Percentiles rank a stretch among this genome's conserved stretches.
These are phyloP conservation scores for Fraxinus quadrangulata DNA, from an alignment of 257 asterid genomes.

Conservation along the genomic window DNA sequence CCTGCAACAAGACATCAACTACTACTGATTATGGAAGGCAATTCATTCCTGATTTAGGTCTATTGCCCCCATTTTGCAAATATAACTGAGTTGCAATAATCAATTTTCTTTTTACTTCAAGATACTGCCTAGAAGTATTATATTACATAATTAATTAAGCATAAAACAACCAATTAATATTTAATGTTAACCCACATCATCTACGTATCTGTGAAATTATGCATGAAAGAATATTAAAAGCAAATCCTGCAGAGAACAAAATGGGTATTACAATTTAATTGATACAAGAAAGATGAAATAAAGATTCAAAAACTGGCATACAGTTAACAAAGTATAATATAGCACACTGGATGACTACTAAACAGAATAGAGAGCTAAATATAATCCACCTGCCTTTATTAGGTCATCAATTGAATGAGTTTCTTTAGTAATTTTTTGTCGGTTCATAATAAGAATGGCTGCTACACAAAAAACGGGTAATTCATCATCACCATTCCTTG, in stretches of 20 bases:
- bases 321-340: background rate
- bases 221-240: background rate
- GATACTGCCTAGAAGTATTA: background rate
- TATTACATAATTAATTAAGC: background rate
- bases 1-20: background rate
- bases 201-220: background rate
- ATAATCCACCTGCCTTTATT: slow-evolving; percentile 76
- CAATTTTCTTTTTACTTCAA: background rate
- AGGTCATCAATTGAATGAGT: slow-evolving; percentile 89
- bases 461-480: slow-evolving; percentile 95
- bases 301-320: background rate
- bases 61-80: background rate
- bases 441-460: slow-evolving; percentile 89
- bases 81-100: slow-evolving; percentile 1
- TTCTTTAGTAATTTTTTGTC: slow-evolving; percentile 76
- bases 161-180: background rate
- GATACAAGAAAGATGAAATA: background rate
- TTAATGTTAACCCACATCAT: background rate
- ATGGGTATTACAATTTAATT: background rate
- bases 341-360: background rate
- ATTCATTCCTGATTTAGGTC: background rate
- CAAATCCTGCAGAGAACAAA: background rate
- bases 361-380: slow-evolving; percentile 22
- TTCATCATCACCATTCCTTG: slow-evolving; percentile 83
- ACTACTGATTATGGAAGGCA: slow-evolving; percentile 5